Evolutionary conservation across 1,284 basidiomycete genomes (phyloP).

Genomic region (Crepidotus sp.): DNA sequence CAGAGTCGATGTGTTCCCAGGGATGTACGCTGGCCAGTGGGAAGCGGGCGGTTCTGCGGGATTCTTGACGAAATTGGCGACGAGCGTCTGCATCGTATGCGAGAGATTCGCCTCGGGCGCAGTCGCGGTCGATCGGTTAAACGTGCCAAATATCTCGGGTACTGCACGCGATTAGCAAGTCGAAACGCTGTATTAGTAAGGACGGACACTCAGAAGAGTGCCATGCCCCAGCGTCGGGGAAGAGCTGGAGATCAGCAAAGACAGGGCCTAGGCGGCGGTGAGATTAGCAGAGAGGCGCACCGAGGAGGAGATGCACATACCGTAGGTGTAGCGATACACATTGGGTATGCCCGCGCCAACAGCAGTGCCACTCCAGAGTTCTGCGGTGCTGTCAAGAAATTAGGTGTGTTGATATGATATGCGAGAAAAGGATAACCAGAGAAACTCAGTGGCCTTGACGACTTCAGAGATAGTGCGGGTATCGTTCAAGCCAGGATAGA

Average conservation of each 20-base stretch:
- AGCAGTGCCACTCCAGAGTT: constrained; percentile 16
- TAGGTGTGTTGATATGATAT: no score
- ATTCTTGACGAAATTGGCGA: constrained; percentile 19
- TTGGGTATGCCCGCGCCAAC: constrained; percentile 13
- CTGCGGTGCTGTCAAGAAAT: constrained; percentile 12
- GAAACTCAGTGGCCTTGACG: no score
- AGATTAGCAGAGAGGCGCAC: not conserved
- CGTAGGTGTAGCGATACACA: constrained; percentile 9
- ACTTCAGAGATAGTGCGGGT: no score
- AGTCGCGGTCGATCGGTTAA: constrained; percentile 3
- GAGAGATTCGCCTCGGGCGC: constrained; percentile 14
- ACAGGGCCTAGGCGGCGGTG: constrained; percentile 15
- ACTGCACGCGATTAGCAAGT: constrained; percentile 7
- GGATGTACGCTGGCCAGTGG: constrained; percentile 17
- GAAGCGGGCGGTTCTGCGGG: constrained; percentile 17
- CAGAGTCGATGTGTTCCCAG: no score
- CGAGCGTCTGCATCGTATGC: constrained; percentile 17
- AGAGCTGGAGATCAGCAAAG: constrained; percentile 17
- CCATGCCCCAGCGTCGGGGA: constrained; percentile 17
- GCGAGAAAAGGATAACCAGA: no score
- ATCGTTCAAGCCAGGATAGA: no score
- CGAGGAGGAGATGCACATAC: not conserved
- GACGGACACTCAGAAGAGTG: constrained; percentile 18
- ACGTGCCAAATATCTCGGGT: constrained; percentile 18
- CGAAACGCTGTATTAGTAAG: no score